Conservation (phyloP, 2,329 filamentous ascomycete species). For the Talaromyces funiculosus region DNA sequence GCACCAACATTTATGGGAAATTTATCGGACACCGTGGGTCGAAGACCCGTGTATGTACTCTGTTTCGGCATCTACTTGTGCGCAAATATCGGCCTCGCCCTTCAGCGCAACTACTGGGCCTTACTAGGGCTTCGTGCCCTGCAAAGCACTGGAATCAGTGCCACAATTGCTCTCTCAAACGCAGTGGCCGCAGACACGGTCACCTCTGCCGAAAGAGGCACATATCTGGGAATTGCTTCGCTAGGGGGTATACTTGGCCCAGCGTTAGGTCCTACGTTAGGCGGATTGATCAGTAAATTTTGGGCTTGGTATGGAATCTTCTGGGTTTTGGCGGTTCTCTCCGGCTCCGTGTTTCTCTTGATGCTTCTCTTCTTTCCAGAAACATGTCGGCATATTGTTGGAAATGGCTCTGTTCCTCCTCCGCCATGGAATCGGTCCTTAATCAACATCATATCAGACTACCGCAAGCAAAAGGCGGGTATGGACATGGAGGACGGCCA, state of each 20-base stretch:
- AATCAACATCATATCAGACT: neutral
- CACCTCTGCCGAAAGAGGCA: slow-evolving; percentile 33
- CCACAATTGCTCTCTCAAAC: neutral
- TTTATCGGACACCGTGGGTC: slow-evolving; percentile 44
- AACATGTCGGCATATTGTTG: slow-evolving; percentile 35
- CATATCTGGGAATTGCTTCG: slow-evolving; percentile 27
- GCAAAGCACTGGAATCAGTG: slow-evolving; percentile 43
- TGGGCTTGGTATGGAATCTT: slow-evolving; percentile 37
- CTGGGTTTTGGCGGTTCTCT: slow-evolving; percentile 38
- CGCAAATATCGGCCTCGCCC: slow-evolving; percentile 44
- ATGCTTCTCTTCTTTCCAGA: slow-evolving; percentile 40
- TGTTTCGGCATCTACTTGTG: slow-evolving; percentile 46
- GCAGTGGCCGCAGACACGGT: slow-evolving; percentile 41
- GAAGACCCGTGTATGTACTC: slow-evolving; percentile 42
- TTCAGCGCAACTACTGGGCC: slow-evolving; percentile 39
- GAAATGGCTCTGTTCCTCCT: slow-evolving; percentile 36
- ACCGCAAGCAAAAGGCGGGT: neutral
- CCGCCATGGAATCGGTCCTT: slow-evolving; percentile 18
- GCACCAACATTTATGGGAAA: slow-evolving; percentile 47
- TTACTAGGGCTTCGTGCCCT: slow-evolving; percentile 44
- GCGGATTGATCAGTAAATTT: slow-evolving; percentile 32
- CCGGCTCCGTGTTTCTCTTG: slow-evolving; percentile 30
- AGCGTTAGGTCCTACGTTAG: slow-evolving; percentile 42
- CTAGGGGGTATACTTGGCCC: slow-evolving; percentile 26
- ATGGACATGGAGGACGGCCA: neutral